Evolutionary conservation across 805 yeast genomes (phyloP).

Genomic region (Metschnikowia kofuensis): DNA sequence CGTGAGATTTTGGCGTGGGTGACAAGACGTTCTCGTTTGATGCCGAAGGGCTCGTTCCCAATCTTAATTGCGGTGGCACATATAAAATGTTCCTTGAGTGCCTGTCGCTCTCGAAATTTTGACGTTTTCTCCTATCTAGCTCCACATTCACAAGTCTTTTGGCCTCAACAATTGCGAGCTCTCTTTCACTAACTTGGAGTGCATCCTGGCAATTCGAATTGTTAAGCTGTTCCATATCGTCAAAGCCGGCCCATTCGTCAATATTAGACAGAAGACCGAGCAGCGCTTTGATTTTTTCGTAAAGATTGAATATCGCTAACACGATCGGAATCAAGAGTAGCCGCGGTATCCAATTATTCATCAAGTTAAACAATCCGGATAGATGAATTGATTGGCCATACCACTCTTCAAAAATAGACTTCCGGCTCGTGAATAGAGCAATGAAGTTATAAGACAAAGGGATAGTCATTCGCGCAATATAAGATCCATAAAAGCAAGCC

Average conservation of each 20-base stretch:
- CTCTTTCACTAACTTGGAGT: conserved; percentile 26
- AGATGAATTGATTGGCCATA: conserved; percentile 73
- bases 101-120: not conserved
- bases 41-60: no score
- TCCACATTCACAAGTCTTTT: conserved; percentile 40
- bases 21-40: no score
- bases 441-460: conserved; percentile 80
- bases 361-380: conserved; percentile 67
- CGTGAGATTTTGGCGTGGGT: no score
- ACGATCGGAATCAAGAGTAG: conserved; percentile 67
- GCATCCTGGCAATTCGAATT: conserved; percentile 16
- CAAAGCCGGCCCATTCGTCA: conserved; percentile 40
- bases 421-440: conserved; percentile 54
- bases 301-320: conserved; percentile 62
- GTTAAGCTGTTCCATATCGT: conserved; percentile 22
- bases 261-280: conserved; percentile 37
- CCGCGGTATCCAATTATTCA: conserved; percentile 76
- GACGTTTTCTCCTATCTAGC: conserved; percentile 21
- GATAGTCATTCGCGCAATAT: conserved; percentile 76
- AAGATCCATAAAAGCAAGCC: conserved; percentile 72
- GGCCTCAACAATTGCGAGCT: conserved; percentile 40
- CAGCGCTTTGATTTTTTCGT: conserved; percentile 52
- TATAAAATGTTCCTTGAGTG: not conserved
- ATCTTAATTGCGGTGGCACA: not conserved
- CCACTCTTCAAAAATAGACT: conserved; percentile 64